phyloP scores from a whole-genome alignment of 106 monocot genomes.

The Ottelia alismoides region DNA sequence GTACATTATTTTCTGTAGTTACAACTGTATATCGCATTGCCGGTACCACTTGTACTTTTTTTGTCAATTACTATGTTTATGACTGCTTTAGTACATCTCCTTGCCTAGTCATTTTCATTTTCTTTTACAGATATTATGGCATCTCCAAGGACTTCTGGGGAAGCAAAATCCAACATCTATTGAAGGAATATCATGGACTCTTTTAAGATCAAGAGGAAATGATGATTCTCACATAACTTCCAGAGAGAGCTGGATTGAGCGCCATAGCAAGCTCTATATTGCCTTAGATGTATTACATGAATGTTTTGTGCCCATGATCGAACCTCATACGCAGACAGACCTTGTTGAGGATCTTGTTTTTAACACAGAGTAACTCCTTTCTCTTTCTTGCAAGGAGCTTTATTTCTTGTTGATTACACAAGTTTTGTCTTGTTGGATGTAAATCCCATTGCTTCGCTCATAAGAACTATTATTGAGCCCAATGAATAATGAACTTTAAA shows the following conservation, averaged over 20 bases:
- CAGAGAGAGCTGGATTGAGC: conserved; percentile 21
- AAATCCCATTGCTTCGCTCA: too few species aligned
- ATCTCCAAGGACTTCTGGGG: conserved; percentile 41
- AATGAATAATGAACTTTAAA: too few species aligned
- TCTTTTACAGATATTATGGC: conserved; percentile 36
- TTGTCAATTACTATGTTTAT: too few species aligned
- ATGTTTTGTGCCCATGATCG: conserved; percentile 42
- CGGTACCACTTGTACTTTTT: too few species aligned
- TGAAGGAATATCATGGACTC: conserved; percentile 43
- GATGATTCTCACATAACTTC: conserved; percentile 8
- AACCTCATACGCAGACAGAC: conserved; percentile 41
- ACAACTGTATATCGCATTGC: too few species aligned
- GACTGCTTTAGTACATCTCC: too few species aligned
- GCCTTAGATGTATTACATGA: conserved; percentile 58
- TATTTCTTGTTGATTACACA: too few species aligned
- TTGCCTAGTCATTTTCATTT: too few species aligned
- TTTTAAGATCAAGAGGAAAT: conserved; percentile 34
- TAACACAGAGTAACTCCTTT: conserved; percentile 31
- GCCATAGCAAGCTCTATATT: conserved; percentile 31
- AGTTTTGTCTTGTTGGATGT: too few species aligned
- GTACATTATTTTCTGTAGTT: conserved; percentile 14
- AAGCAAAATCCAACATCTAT: conserved; percentile 28
- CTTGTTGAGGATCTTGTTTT: conserved; percentile 46
- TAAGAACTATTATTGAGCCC: too few species aligned
- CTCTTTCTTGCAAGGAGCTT: too few species aligned